A percentile compares a stretch with the other conserved stretches of the same genome.
These are phyloP conservation scores for Paramyrothecium roridum DNA, from an alignment of 2,329 filamentous ascomycete species.

Conservation along the genomic window DNA sequence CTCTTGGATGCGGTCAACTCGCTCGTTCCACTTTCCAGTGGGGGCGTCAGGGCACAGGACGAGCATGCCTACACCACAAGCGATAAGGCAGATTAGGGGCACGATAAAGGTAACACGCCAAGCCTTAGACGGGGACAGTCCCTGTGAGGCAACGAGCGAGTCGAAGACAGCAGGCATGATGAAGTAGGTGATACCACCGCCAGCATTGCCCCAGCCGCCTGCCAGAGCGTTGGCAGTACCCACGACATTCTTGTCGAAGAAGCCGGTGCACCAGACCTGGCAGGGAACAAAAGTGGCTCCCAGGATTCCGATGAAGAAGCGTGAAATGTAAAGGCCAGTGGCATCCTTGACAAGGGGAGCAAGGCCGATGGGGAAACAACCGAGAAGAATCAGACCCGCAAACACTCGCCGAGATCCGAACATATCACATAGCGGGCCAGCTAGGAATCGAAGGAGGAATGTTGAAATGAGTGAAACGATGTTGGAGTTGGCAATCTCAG, in stretches of 20 bases:
- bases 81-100: constrained; percentile 72
- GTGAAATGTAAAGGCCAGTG: constrained; percentile 63
- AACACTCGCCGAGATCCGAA: constrained; percentile 82
- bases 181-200: constrained; percentile 90
- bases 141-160: constrained; percentile 59
- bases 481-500: constrained; percentile 83
- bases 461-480: constrained; percentile 73
- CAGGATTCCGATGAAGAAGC: constrained; percentile 79
- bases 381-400: constrained; percentile 70
- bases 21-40: constrained; percentile 75
- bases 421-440: constrained; percentile 80
- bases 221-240: constrained; percentile 85
- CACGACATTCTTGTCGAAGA: constrained; percentile 90
- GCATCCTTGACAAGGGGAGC: constrained; percentile 69
- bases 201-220: constrained; percentile 81
- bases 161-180: constrained; percentile 90
- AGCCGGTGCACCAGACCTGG: constrained; percentile 89
- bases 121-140: constrained; percentile 63
- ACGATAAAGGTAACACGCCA: constrained; percentile 86
- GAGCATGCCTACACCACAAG: constrained; percentile 65
- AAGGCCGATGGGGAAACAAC: constrained; percentile 77
- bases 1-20: constrained; percentile 55
- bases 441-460: constrained; percentile 71
- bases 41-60: constrained; percentile 78
- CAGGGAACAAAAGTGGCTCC: constrained; percentile 80